Evolutionary conservation across 495 filamentous ascomycete genomes (phyloP), one percentile per base, ranked within the genome.

Genomic region (Tuber umbilicatum): DNA sequence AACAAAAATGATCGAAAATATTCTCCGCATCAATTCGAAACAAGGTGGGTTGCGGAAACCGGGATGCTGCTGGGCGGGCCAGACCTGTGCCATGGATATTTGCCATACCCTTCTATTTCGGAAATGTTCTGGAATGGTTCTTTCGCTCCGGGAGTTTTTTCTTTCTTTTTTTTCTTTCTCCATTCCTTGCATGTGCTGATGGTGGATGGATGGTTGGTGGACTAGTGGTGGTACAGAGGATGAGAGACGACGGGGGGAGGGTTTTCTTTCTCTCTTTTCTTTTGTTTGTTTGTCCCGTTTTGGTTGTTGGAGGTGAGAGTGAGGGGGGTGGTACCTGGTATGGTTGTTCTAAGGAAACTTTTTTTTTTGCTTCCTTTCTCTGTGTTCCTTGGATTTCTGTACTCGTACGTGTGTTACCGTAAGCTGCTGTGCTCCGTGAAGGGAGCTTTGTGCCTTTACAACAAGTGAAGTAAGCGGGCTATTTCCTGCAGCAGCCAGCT

Each of bases 91-190:
- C 50, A 60, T 16, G 50, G 50, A 31, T 60, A 14, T 60, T 60
- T 31, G 10, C 50, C n/a, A 27, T 31, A 27, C 31, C n/a, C n/a
- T 60, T 14, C 47, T 14, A 60, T 60, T 31, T 31, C 50, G n/a
- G 50, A 60, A 60, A 60, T 60, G n/a, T 60, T 60, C 50, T 60
- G 23, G 50, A 60, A 60, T 27, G 12, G n/a, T 60, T 60, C 50
- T 60, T 60, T 31, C 12, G 50, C 1, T 31, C 50, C 10, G 50
- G 2, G 12, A 9, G 39, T 4, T 40, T 40, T 60, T 60, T 10
- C n/a, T 60, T 60, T 55, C 12, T 55, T 27, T 27, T 16, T 31
- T 16, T 16, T 16, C 10, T 31, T 5, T 31, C 27, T 16, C 6
- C 27, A 14, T 31, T 60, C 27, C 27, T 60, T 31, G 7, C 23